Percentiles rank a stretch among this genome's conserved stretches.
These are phyloP conservation scores for Akanthomyces muscarius DNA, from an alignment of 2,329 filamentous ascomycete genomes.

Conservation along the genomic window DNA sequence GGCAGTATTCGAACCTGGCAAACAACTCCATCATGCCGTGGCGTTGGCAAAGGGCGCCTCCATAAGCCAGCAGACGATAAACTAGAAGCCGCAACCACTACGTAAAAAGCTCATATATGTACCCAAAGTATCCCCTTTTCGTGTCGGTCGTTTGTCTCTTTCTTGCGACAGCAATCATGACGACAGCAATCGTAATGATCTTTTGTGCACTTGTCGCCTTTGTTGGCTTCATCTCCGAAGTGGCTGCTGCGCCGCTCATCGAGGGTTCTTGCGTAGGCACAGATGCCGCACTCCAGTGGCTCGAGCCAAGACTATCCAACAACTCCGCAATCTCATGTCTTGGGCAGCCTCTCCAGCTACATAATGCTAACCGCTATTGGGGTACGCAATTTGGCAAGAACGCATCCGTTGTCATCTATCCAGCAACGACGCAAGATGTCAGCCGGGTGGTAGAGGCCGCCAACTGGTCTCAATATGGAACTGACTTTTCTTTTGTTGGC, in stretches of 20 bases:
- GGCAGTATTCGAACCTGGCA: too few species aligned
- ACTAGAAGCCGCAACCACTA: too few species aligned
- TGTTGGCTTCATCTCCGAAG: not conserved
- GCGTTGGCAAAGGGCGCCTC: too few species aligned
- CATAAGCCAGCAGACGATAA: too few species aligned
- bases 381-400: constrained; percentile 19
- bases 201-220: not conserved
- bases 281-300: constrained; percentile 14
- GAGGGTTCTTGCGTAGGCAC: constrained; percentile 6
- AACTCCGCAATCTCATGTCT: constrained; percentile 15
- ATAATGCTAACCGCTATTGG: constrained; percentile 18
- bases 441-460: constrained; percentile 15
- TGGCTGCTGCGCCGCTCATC: not conserved
- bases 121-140: too few species aligned
- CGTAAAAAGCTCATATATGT: too few species aligned
- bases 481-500: constrained; percentile 17
- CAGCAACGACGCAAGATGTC: constrained; percentile 14
- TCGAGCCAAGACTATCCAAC: constrained; percentile 5
- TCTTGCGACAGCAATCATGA: too few species aligned
- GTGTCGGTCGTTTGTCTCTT: too few species aligned
- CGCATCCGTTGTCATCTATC: constrained; percentile 18
- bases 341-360: constrained; percentile 17
- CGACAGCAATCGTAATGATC: too few species aligned
- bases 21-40: too few species aligned
- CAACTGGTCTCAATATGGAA: not conserved